These are phyloP conservation scores for Hypoxylon sp. DNA, from an alignment of 2,329 filamentous ascomycete species.

Conservation along the genomic window DNA sequence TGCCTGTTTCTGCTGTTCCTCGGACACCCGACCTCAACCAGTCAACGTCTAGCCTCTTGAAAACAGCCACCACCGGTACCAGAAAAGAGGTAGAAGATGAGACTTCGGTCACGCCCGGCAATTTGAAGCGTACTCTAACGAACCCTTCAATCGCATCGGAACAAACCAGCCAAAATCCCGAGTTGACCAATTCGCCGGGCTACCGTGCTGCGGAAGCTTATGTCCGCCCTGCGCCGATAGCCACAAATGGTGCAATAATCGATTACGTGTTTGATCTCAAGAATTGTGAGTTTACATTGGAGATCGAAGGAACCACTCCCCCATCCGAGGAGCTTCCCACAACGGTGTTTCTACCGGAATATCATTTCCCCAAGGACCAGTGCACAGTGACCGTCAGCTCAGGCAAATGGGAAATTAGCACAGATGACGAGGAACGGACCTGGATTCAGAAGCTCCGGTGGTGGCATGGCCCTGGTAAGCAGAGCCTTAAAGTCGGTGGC, in stretches of 20 bases:
- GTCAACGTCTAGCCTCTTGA: constrained; percentile 64
- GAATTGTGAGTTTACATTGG: constrained; percentile 82
- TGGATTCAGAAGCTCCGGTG: constrained; percentile 84
- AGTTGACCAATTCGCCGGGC: constrained; percentile 76
- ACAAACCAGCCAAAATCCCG: constrained; percentile 66
- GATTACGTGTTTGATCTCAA: constrained; percentile 86
- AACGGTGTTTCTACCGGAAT: constrained; percentile 88
- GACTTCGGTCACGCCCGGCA: constrained; percentile 77
- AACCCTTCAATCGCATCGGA: constrained; percentile 76
- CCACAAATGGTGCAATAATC: constrained; percentile 78
- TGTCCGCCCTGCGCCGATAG: constrained; percentile 85
- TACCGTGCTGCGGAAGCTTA: constrained; percentile 94
- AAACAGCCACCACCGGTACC: constrained; percentile 55
- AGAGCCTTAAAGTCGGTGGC: constrained; percentile 83
- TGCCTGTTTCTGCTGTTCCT: constrained; percentile 68
- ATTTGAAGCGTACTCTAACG: constrained; percentile 80
- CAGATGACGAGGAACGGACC: constrained; percentile 77
- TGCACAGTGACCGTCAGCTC: constrained; percentile 82
- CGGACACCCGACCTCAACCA: constrained; percentile 58
- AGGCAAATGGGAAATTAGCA: constrained; percentile 90
- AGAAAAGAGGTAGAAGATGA: constrained; percentile 65
- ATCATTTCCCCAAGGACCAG: constrained; percentile 86
- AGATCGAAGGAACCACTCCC: constrained; percentile 72
- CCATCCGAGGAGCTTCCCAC: constrained; percentile 78
- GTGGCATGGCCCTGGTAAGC: constrained; percentile 93